A percentile compares a stretch with the other conserved stretches of the same genome.
These are phyloP conservation scores for Eutrema heterophyllum DNA, from an alignment of 345 rosid species.

Conservation along the genomic window DNA sequence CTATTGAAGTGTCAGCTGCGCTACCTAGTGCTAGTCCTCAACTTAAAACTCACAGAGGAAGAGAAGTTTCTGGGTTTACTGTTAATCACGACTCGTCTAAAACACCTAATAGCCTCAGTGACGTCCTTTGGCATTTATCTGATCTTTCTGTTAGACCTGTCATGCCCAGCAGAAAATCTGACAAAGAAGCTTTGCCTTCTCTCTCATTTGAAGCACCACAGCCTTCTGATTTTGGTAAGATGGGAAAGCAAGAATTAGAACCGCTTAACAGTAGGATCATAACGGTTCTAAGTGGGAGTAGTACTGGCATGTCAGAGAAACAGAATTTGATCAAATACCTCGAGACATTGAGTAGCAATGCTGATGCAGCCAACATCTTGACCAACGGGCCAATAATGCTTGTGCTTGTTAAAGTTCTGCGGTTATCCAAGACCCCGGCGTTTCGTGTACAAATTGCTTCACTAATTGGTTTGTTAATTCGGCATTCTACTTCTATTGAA, in stretches of 20 bases:
- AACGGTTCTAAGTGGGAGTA: conserved; percentile 55
- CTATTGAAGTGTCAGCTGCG: conserved; percentile 50
- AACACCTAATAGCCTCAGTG: conserved; percentile 51
- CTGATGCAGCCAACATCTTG: conserved; percentile 84
- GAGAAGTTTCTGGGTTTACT: conserved; percentile 47
- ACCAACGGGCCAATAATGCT: conserved; percentile 96
- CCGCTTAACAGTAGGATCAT: conserved; percentile 52
- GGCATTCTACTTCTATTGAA: conserved; percentile 82
- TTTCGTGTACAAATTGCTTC: conserved; percentile 93
- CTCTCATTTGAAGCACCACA: conserved; percentile 74
- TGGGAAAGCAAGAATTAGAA: conserved; percentile 75
- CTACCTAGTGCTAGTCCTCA: conserved; percentile 67
- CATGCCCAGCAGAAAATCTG: conserved; percentile 92
- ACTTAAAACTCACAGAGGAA: conserved; percentile 51
- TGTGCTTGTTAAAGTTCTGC: conserved; percentile 84
- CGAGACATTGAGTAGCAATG: conserved; percentile 79
- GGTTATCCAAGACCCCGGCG: conserved; percentile 75
- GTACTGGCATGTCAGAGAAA: conserved; percentile 71
- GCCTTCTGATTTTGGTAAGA: conserved; percentile 68
- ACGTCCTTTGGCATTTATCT: conserved; percentile 88
- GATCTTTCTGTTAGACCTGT: conserved; percentile 98
- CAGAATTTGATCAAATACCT: conserved; percentile 84
- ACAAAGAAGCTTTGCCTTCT: conserved; percentile 65
- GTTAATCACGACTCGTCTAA: conserved; percentile 52
- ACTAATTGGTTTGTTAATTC: conserved; percentile 81